Base-by-base conservation (phyloP, 805 yeast species). In the Candida mattraensis region DNA sequence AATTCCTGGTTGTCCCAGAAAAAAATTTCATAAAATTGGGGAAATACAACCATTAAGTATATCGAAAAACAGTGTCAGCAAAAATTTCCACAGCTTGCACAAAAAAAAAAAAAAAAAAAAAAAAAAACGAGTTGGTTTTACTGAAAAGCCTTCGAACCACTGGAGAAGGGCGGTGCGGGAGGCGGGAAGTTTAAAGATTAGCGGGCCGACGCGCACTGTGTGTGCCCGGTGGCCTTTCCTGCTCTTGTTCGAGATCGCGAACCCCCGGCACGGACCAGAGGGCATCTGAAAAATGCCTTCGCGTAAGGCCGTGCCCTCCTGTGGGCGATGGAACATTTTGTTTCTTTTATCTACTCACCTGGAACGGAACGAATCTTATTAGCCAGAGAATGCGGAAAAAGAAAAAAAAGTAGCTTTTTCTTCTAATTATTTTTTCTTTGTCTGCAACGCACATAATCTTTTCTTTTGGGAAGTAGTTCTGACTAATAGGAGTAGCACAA, bases 321-420 rank as follows among this genome's bases (percentile, higher is more conserved):
- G 28, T 5, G 13, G 20, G 34, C 28, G 30, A 23, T 20, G 21
- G 24, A 16, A n/a, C 30, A 24, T 24, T 19, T 21, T 35, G 39
- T 36, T 36, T 36, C 39, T 36, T 36, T 36, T 36, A 20, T 19
- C 17, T 14, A 9, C n/a, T n/a, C n/a, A n/a, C n/a, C n/a, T n/a
- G n/a, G n/a, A n/a, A n/a, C 7, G 12, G 15, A 19, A 24, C 5
- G 17, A 24, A 31, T 24, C 28, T 31, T 22, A 31, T 31, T 31
- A 31, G 23, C 28, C 24, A 30, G 26, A 30, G 27, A 27, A 27
- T 11, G 3, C 9, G n/a, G 16, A 5, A 16, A n/a, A 17, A 18
- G 24, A 23, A n/a, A n/a, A n/a, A n/a, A n/a, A n/a, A n/a, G n/a
- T n/a, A n/a, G n/a, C n/a, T n/a, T n/a, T n/a, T n/a, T n/a, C n/a